Conservation (phyloP, 2,329 filamentous ascomycete genomes). For the Tolypocladium ophioglossoides region DNA sequence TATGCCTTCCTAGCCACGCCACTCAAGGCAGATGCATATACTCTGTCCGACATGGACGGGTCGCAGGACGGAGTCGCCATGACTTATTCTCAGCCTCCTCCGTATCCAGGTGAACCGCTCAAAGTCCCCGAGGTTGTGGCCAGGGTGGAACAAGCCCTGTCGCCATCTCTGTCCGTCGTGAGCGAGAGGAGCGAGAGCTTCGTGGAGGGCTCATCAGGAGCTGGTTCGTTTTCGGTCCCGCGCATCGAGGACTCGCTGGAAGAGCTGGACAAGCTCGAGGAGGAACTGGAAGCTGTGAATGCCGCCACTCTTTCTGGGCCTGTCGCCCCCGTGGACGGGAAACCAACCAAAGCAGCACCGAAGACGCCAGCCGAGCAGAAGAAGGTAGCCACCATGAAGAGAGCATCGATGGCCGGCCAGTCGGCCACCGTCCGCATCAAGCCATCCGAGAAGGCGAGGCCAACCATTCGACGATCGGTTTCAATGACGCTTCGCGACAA, state of each 20-base stretch:
- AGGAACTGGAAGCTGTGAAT: constrained; percentile 45
- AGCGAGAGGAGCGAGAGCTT: constrained; percentile 23
- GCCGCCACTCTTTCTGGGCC: constrained; percentile 24
- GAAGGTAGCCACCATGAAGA: constrained; percentile 9
- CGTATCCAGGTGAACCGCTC: constrained; percentile 12
- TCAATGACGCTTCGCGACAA: constrained; percentile 27
- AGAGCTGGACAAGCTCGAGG: constrained; percentile 50
- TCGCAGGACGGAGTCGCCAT: constrained; percentile 1
- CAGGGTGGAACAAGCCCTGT: constrained; percentile 20
- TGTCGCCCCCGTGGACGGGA: constrained; percentile 14
- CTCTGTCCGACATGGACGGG: constrained; percentile 8
- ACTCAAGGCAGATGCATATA: constrained; percentile 17
- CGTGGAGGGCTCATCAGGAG: constrained; percentile 19
- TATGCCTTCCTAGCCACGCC: constrained; percentile 39
- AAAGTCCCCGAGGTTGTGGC: constrained; percentile 19
- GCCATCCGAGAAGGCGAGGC: constrained; percentile 22
- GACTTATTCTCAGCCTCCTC: constrained; percentile 9
- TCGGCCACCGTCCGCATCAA: constrained; percentile 30
- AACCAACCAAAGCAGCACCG: constrained; percentile 5
- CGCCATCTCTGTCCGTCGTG: constrained; percentile 19
- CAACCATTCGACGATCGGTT: constrained; percentile 30
- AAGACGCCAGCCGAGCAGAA: constrained; percentile 8
- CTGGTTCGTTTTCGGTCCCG: constrained; percentile 24
- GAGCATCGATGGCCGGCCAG: background rate
- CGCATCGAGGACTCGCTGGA: constrained; percentile 56